Evolutionary conservation across 805 yeast species (phyloP), one percentile per base, ranked within the genome.

Genomic region (Lipomyces orientalis): DNA sequence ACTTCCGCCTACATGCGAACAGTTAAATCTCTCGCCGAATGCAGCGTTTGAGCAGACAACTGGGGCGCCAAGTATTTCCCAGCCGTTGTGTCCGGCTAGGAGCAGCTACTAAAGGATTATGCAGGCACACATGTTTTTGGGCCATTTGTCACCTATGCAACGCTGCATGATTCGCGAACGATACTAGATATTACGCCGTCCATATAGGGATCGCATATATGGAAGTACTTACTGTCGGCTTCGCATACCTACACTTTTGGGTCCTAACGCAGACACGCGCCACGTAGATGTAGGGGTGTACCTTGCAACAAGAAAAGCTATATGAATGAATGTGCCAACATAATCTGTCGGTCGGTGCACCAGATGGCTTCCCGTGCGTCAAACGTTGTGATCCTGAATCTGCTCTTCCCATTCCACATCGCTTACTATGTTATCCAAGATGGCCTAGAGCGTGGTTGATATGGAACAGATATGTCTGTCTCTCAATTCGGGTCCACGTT

Each of bases 381-480:
- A 22, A 22, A 12, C 14, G 9, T 29, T 7, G 58, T 43, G 3
- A 4, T 56, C 6, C 46, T 56, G 19, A 60, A 64, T 35, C 61
- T 60, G 22, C 22, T 64, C 2, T 35, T 60, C 46, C 61, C 64
- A 10, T 16, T 60, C 10, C 34, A 56, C 7, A 33, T 60, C 19
- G 60, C 54, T 25, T 61, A 64, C n/a, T 8, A 22, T 7, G 61
- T 52, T 4, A 10, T 49, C 16, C 12, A 19, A 9, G 64, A 60
- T 55, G n/a, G 25, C 19, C 37, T 46, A 25, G 58, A 60, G 57
- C 64, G 61, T 3, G 67, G 67, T 1, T 64, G 67, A 46, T 60
- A 12, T 55, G 60, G 61, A 55, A 60, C 54, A n/a, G n/a, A n/a
- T 25, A 25, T 3, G 29, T 25, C 29, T 25, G 29, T 25, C 29